phyloP scores from a whole-genome alignment of 306 rosid genomes.

The Begonia loranthoides region DNA sequence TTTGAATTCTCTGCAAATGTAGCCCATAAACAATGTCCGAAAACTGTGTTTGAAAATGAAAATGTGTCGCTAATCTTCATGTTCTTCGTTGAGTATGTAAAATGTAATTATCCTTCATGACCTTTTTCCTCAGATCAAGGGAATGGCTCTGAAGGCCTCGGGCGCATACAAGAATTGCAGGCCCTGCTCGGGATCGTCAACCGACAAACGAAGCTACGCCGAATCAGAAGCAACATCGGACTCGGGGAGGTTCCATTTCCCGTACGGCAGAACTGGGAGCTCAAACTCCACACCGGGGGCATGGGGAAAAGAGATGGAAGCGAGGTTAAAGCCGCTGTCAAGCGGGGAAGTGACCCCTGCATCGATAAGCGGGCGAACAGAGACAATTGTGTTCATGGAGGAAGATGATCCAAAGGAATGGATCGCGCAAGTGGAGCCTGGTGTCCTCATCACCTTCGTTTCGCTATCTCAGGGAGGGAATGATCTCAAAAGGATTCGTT shows the following conservation, averaged over 20 bases:
- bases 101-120: too few species aligned
- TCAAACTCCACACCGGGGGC: constrained; percentile 73
- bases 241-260: constrained; percentile 62
- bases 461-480: constrained; percentile 82
- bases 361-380: constrained; percentile 34
- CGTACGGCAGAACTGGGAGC: constrained; percentile 69
- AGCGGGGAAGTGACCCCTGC: constrained; percentile 96
- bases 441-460: constrained; percentile 86
- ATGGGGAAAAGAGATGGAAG: constrained; percentile 86
- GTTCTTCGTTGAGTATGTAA: too few species aligned
- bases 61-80: too few species aligned
- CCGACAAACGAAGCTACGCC: constrained; percentile 29
- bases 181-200: constrained; percentile 78
- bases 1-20: constrained; percentile 2
- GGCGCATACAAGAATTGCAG: constrained; percentile 90
- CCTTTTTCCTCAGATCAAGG: constrained; percentile 59
- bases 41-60: background rate
- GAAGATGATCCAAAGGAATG: constrained; percentile 85
- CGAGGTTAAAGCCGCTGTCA: constrained; percentile 62
- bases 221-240: constrained; percentile 77
- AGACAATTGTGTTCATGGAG: constrained; percentile 59
- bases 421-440: constrained; percentile 93
- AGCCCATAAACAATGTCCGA: constrained; percentile 9
- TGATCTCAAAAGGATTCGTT: constrained; percentile 78
- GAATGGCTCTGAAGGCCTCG: constrained; percentile 90